phyloP scores from a whole-genome alignment of 805 yeast genomes.

The Komagataella pastoris region DNA sequence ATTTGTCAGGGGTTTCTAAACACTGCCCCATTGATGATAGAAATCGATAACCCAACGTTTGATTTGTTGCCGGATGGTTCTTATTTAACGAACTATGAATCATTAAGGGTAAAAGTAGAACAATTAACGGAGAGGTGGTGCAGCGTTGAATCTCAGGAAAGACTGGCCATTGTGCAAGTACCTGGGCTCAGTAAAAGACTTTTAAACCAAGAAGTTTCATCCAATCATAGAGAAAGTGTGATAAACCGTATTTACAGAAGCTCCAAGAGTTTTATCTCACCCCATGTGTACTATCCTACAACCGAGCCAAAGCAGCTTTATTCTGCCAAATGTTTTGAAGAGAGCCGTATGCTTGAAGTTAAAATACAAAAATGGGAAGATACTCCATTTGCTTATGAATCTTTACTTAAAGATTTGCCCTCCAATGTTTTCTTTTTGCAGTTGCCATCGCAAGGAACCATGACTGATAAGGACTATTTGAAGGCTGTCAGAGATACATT shows the following conservation, averaged over 20 bases:
- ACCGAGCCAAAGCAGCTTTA: background rate
- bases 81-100: slow-evolving; percentile 7
- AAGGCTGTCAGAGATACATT: background rate
- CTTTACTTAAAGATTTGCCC: background rate
- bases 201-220: background rate
- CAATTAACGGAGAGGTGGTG: slow-evolving; percentile 10
- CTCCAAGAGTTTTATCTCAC: background rate
- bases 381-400: background rate
- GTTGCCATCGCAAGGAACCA: background rate
- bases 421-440: background rate
- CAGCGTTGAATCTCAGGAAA: slow-evolving; percentile 1
- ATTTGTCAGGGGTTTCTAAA: slow-evolving; percentile 10
- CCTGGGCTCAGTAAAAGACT: slow-evolving; percentile 6
- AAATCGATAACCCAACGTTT: slow-evolving; percentile 3
- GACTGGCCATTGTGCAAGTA: slow-evolving; percentile 4
- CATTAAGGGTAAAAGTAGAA: slow-evolving; percentile 1
- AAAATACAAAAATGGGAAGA: background rate
- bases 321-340: background rate
- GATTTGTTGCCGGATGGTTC: slow-evolving; percentile 3
- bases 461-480: background rate
- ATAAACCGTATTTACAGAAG: background rate
- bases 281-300: background rate
- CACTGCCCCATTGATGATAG: slow-evolving; percentile 17
- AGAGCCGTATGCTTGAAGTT: background rate
- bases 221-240: background rate